Base-by-base conservation (phyloP, 768 basidiomycete genomes). In the Trametes punicea region DNA sequence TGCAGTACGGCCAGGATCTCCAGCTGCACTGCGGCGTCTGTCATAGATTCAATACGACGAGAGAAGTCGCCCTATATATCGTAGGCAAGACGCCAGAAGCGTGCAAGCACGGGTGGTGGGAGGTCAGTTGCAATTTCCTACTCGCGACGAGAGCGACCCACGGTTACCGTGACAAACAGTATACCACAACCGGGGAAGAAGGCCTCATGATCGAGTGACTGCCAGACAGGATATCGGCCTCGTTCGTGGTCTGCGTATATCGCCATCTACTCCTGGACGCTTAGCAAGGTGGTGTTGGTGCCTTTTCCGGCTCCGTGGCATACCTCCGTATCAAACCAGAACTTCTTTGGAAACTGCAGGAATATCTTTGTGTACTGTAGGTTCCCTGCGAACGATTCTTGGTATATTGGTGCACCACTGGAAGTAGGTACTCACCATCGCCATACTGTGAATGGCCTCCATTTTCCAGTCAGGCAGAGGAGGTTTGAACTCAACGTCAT, bases 311-410 rank as follows among this genome's bases (percentile, higher is more conserved):
- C 3, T 18, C 20, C 10, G 8, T 9, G 5, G 8, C 62, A 36
- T 34, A 72, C 75, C 73, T 80, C 66, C 0, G 76, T 77, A 21
- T 73, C 68, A 51, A 77, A 78, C 79, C 80, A 87, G 66, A 86
- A 87, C 23, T 81, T 82, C 36, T 77, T 60, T 0, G 81, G 73
- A 60, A 86, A 87, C 55, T 82, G 77, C 41, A 87, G 64, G 67
- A 86, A 87, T 27, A 87, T 84, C 68, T 87, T 87, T 1, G 85
- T 84, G 59, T n/a, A n/a, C n/a, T n/a, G n/a, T 82, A 87, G 0
- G 79, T 83, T 1, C 73, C 75, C 76, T 77, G 60, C 74, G 79
- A 61, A 84, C 82, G 82, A 79, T 67, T 84, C 85, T 34, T 74
- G 73, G 7, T 44, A 41, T 3, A 33, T 9, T 8, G 2, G 13